Evolutionary conservation across 2,329 filamentous ascomycete species (phyloP), one percentile per base, ranked within the genome.

Genomic region (Cytospora schulzeri): DNA sequence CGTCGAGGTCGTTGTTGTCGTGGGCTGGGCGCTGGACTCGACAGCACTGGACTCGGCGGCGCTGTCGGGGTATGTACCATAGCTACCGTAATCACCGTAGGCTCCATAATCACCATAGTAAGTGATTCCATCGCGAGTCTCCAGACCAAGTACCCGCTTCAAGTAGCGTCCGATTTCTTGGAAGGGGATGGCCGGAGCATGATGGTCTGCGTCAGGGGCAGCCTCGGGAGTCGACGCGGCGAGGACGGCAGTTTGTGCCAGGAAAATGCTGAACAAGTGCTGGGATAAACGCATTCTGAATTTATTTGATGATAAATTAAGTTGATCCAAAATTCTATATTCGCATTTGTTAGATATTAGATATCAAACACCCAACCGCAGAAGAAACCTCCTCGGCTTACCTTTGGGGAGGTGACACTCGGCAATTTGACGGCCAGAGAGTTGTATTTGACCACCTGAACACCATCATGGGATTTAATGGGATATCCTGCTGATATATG

Each of bases 61-160:
- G 14, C 38, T 8, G 38, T 55, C 51, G 5, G 38, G 35, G 11
- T 62, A 61, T 51, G 35, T 55, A 26, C 59, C 59, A 17, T 62
- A 62, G 19, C 41, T 56, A 12, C 60, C 53, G 26, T 62, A 62
- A 22, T 62, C 35, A 4, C 60, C 60, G 15, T 62, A 62, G n/a
- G 41, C 17, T 17, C 52, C 52, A 8, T 62, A 62, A 22, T n/a
- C 31, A 41, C 60, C 52, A 9, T 35, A 51, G 41, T 56, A 8
- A 1, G 24, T 15, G 17, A 52, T 26, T 8, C 50, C 52, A 7
- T 50, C 29, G 11, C 29, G 38, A 28, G 38, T 2, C 11, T 17
- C 9, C 11, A 50, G 11, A 6, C 60, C 28, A 22, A 62, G 2
- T 4, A 62, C n/a, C 17, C 52, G 45, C 29, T 51, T 62, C 28